Base-by-base conservation (phyloP, 768 basidiomycete genomes). In the Cystobasidiopsis lactophilus region DNA sequence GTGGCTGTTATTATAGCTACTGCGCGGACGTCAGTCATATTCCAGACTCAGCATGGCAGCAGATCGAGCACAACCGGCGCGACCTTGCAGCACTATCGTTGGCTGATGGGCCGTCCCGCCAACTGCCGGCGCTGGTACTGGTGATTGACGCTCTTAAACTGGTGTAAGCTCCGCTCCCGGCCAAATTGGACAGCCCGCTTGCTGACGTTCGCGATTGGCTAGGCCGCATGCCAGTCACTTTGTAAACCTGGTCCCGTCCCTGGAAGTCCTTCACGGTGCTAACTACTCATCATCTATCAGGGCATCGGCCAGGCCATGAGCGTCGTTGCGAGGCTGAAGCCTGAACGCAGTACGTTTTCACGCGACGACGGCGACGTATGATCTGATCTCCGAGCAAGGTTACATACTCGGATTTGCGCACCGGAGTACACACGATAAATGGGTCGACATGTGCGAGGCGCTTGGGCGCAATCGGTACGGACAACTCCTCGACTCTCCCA, bases 1-100 rank as follows among this genome's bases (percentile, higher is more conserved):
- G 16, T 7, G 33, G 9, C 33, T 35, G 16, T 16, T 7, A 35
- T 35, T 7, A 35, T 7, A 16, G 16, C 9, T 16, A 16, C 9
- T 35, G 7, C 7, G 33, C 33, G 33, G 88, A 93, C 64, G 81
- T 79, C 39, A 83, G 80, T 9, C 67, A 74, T 59, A 81, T 91
- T 51, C 85, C 86, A 1, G 75, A 80, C 5, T 11, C 24, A n/a
- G 39, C 51, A 7, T 52, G 51, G 51, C 29, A 46, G 31, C 38
- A 38, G 3, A 30, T 56, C 10, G 39, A 39, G 11, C 5, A 3
- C 11, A 41, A 45, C 37, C 44, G 47, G 3, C 21, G 38, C 3
- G 13, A 23, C n/a, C 37, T 26, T 50, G 23, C 29, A 33, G 38
- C 46, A 30, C 10, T 40, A 33, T 11, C 41, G 39, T 5, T 13